Evolutionary conservation across 169 alveolate genomes (phyloP), one percentile per base, ranked within the genome.

Genomic region (Plasmodium gaboni): DNA sequence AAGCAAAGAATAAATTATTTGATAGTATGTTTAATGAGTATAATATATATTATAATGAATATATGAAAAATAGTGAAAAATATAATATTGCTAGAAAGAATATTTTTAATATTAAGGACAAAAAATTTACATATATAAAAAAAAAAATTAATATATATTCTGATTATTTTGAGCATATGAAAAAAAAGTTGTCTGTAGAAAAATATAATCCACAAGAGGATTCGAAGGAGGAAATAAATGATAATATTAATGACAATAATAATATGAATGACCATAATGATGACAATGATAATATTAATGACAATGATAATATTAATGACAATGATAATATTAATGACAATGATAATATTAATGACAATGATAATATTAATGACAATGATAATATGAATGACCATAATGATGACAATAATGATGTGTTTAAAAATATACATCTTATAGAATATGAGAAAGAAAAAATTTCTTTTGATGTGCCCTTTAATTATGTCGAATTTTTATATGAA

Each of bases 1-100:
- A 83, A 26, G 91, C 78, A 2, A 83, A 83, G 38, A 50, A 42
- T 6, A 68, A 57, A 32, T 32, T 70, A 32, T 83, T 83, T 17
- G 42, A 28, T 13, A n/a, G 38, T 22, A 15, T 83, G 26, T 83
- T 68, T 67, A 46, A 19, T 13, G 15, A 17, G 46, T 83, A 68
- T 42, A 83, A 38, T 32, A 65, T 44, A 1, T 17, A 69, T 50
- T 69, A 68, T 48, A 15, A 57, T 78, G 70, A 15, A 13, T 59
- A 78, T 19, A 68, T 24, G 57, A 22, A 9, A 4, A 3, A 59
- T 19, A 24, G 5, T 0, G 13, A 32, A 1, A 50, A 69, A 53
- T 22, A 12, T 1, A 38, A 68, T n/a, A 73, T 42, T 8, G 19
- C 2, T 1, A 68, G 17, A n/a, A 60, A 55, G 17, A 13, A 15